phyloP scores from a whole-genome alignment of 768 basidiomycete species.

The Tricholoma sp. region DNA sequence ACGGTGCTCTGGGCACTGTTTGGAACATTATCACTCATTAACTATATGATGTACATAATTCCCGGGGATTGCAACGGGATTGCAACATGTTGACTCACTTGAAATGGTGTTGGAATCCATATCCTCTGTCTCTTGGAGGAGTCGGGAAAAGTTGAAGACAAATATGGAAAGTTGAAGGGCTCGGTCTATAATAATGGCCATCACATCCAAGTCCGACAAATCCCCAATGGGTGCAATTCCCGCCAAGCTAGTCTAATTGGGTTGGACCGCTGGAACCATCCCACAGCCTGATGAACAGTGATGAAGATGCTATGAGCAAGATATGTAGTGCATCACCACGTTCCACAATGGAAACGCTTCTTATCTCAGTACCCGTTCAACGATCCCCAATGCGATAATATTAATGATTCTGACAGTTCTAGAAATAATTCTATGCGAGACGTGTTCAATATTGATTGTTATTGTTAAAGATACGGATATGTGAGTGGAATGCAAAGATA shows the following conservation, averaged over 20 bases:
- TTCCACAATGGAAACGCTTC: no score
- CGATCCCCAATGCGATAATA: no score
- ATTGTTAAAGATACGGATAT: slow-evolving; percentile 11
- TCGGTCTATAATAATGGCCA: no score
- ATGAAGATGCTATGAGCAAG: no score
- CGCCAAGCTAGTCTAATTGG: background rate
- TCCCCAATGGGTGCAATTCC: no score
- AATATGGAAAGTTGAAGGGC: slow-evolving; percentile 16
- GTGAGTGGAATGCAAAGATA: slow-evolving; percentile 4
- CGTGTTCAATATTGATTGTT: slow-evolving; percentile 3
- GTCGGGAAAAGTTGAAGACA: background rate
- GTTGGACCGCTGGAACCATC: background rate
- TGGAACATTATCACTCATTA: background rate
- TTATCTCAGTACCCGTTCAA: no score
- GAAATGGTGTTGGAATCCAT: no score
- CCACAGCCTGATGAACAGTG: background rate
- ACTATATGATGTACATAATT: background rate
- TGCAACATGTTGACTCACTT: background rate
- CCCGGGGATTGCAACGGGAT: background rate
- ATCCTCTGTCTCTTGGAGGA: no score
- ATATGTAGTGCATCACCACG: no score
- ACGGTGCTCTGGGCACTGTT: background rate
- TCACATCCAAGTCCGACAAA: background rate
- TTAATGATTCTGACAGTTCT: no score
- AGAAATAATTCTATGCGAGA: background rate